These are phyloP conservation scores for Phytophthora pistaciae DNA, from an alignment of 352 stramenopile species.

Conservation along the genomic window DNA sequence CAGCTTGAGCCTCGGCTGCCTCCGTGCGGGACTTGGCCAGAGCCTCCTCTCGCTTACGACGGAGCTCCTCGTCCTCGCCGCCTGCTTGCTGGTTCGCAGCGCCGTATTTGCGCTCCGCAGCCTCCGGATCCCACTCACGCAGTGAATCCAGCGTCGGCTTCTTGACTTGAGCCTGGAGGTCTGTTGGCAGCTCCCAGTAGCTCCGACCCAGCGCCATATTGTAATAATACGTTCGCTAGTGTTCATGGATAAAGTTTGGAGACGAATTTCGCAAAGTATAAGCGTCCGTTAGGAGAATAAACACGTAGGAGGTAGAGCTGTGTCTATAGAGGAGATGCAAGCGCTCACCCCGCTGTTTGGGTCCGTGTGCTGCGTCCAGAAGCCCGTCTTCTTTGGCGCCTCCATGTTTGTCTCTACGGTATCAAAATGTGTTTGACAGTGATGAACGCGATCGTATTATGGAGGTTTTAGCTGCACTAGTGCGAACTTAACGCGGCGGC, in stretches of 20 bases:
- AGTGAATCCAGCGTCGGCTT: slow-evolving; percentile 54
- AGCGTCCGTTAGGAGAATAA: not conserved
- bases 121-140: slow-evolving; percentile 55
- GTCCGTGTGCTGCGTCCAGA: slow-evolving; percentile 84
- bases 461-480: not conserved
- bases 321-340: slow-evolving; percentile 11
- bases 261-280: slow-evolving; percentile 4
- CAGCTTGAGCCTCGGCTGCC: slow-evolving; percentile 15
- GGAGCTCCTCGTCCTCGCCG: slow-evolving; percentile 42
- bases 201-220: slow-evolving; percentile 81
- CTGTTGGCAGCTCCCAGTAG: slow-evolving; percentile 75
- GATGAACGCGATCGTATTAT: slow-evolving; percentile 2
- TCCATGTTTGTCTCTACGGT: slow-evolving; percentile 32
- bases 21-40: slow-evolving; percentile 43
- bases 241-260: slow-evolving; percentile 10
- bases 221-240: slow-evolving; percentile 82
- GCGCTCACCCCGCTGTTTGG: slow-evolving; percentile 53
- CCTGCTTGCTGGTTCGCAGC: slow-evolving; percentile 13
- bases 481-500: slow-evolving; percentile 39
- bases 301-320: not conserved
- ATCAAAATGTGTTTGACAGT: not conserved
- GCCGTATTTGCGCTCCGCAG: slow-evolving; percentile 47
- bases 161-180: slow-evolving; percentile 61
- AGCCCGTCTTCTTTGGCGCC: slow-evolving; percentile 57
- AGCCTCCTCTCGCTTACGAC: slow-evolving; percentile 51